These are phyloP conservation scores for Lentinula lateritia DNA, from an alignment of 768 basidiomycete species.

Conservation along the genomic window DNA sequence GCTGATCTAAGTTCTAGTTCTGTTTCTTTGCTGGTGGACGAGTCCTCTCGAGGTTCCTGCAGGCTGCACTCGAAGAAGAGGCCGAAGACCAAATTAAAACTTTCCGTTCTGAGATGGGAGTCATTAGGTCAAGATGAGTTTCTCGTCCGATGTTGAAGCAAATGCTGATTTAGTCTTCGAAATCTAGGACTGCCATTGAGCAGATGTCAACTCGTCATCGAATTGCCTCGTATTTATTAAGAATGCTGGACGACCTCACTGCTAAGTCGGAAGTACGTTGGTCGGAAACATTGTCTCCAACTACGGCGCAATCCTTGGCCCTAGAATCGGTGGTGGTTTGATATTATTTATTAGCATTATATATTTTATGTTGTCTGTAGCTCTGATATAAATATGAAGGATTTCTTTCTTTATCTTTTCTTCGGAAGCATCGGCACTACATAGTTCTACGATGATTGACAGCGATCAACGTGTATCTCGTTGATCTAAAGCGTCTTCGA, in stretches of 20 bases:
- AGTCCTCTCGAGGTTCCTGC: slow-evolving; percentile 61
- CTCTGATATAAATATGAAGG: background rate
- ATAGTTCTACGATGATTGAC: background rate
- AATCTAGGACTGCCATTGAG: slow-evolving; percentile 45
- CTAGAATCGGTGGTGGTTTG: background rate
- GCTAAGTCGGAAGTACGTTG: background rate
- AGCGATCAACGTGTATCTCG: background rate
- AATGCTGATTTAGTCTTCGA: background rate
- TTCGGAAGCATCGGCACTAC: background rate
- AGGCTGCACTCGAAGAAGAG: slow-evolving; percentile 54
- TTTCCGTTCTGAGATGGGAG: slow-evolving; percentile 43
- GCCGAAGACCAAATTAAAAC: slow-evolving; percentile 52
- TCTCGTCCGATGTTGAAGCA: background rate
- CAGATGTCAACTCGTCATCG: slow-evolving; percentile 66
- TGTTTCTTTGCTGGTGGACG: slow-evolving; percentile 68
- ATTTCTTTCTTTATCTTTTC: background rate
- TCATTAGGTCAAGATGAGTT: background rate
- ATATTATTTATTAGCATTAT: slow-evolving; percentile 2
- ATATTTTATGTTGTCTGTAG: slow-evolving; percentile 3
- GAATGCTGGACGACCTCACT: slow-evolving; percentile 47
- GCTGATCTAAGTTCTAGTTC: slow-evolving; percentile 31
- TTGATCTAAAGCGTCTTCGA: background rate
- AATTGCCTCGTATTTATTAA: slow-evolving; percentile 54
- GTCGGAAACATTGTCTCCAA: background rate
- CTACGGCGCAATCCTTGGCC: background rate